Base-by-base conservation (phyloP, 257 asterid species). In the Jasminum sambac region DNA sequence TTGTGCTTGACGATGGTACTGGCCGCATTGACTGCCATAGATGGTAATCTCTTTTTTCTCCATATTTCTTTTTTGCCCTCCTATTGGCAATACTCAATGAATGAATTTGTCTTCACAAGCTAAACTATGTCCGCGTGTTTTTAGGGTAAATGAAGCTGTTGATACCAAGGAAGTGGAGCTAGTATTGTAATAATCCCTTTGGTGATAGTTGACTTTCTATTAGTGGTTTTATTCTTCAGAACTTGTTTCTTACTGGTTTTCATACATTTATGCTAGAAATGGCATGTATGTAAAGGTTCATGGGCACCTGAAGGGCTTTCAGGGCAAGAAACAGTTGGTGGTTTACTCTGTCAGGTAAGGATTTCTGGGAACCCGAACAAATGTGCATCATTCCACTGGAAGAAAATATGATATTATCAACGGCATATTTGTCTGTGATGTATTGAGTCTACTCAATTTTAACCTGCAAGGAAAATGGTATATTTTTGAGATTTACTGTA, bases 221-320 rank as follows among this genome's bases (percentile, higher is more conserved):
- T 66, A 11, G 50, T 73, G 68, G 9, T 52, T 66, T 21, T 58
- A 4, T 63, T 66, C 4, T 42, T 4, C 23, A 17, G 1, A 50
- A 14, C 17, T 40, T 57, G 25, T 71, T 64, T 59, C 72, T 83
- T 55, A 79, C 69, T 58, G 60, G 38, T 69, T 67, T 41, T 66
- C 52, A 23, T 74, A 43, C 71, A n/a, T 41, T 72, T 69, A 66
- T 6, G 41, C 64, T 76, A 94, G 97, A 70, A 67, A 94, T 75
- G 96, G 97, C 68, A 89, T 84, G 93, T 90, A 94, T 58, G 91
- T 94, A 46, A 85, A 75, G 68, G 95, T 94, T 77, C 95, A 89
- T 72, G 97, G 97, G 66, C 96, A 91, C 80, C 75, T 89, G 84
- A 94, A 89, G 85, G 95, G 87, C 65, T 88, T 94, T 58, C 96